Conservation (phyloP, 768 basidiomycete species). For the Mycena kentingensis region DNA sequence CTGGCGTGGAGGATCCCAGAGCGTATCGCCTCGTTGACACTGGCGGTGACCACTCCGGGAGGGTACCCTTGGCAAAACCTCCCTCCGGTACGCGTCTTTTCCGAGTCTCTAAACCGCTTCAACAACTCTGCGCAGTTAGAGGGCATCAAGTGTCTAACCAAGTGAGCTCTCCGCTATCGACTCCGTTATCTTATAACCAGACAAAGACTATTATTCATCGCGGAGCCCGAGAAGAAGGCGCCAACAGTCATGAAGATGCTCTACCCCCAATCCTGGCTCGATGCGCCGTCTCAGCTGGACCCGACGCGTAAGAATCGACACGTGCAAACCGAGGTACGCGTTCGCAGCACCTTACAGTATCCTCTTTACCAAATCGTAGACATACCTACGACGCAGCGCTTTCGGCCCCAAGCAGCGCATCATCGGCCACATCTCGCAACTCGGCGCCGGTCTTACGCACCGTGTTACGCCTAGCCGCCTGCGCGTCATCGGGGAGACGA, state of each 20-base stretch:
- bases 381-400: conserved; percentile 45
- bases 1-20: conserved; percentile 66
- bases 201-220: conserved; percentile 40
- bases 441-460: conserved; percentile 68
- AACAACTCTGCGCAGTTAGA: conserved; percentile 34
- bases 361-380: conserved; percentile 33
- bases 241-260: conserved; percentile 57
- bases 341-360: background rate
- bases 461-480: conserved; percentile 51
- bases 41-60: conserved; percentile 73
- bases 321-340: conserved; percentile 54
- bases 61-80: conserved; percentile 58
- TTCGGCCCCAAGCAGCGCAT: conserved; percentile 61
- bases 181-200: background rate
- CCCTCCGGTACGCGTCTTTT: conserved; percentile 53
- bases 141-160: conserved; percentile 39
- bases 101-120: background rate
- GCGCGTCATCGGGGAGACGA: conserved; percentile 46
- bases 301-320: conserved; percentile 64
- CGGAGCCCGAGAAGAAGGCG: conserved; percentile 49
- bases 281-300: conserved; percentile 51
- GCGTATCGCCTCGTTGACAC: conserved; percentile 64
- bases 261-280: conserved; percentile 62
- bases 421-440: conserved; percentile 68
- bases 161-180: conserved; percentile 23